phyloP scores from a whole-genome alignment of 2,329 filamentous ascomycete species.

The Arthrocladium fulminans region DNA sequence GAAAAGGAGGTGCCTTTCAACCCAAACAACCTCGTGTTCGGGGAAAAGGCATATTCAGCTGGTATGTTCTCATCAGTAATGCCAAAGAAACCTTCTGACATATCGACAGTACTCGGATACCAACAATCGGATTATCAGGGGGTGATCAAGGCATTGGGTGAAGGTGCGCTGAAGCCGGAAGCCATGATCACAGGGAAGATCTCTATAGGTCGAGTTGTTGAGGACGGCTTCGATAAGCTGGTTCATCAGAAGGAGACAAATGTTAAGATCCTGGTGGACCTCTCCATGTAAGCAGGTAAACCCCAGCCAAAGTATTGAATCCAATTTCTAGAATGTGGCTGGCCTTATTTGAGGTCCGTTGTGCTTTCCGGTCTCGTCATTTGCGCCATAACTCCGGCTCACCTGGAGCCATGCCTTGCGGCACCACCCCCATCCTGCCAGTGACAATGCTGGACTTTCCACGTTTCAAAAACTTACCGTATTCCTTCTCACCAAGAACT shows the following conservation, averaged over 20 bases:
- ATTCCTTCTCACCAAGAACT: constrained; percentile 40
- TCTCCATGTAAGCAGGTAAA: background rate
- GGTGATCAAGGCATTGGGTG: constrained; percentile 44
- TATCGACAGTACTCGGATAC: constrained; percentile 34
- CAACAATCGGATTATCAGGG: constrained; percentile 47
- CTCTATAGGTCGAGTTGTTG: constrained; percentile 46
- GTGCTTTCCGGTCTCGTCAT: background rate
- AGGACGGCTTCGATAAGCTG: constrained; percentile 47
- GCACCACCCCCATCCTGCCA: background rate
- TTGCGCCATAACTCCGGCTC: background rate
- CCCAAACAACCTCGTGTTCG: constrained; percentile 46
- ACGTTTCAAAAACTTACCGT: constrained; percentile 43
- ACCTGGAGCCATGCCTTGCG: background rate
- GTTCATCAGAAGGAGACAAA: constrained; percentile 52
- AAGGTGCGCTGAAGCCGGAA: constrained; percentile 43
- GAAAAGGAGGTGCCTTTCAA: constrained; percentile 47
- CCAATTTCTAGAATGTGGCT: no score
- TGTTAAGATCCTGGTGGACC: constrained; percentile 51
- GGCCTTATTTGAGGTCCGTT: background rate
- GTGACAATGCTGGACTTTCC: constrained; percentile 21
- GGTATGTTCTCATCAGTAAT: constrained; percentile 23
- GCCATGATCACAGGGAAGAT: constrained; percentile 56
- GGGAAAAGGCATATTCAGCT: constrained; percentile 45
- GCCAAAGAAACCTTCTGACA: background rate
- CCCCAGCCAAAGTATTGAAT: no score